These are phyloP conservation scores for Monascus ruber DNA, from an alignment of 2,329 filamentous ascomycete species.

Conservation along the genomic window DNA sequence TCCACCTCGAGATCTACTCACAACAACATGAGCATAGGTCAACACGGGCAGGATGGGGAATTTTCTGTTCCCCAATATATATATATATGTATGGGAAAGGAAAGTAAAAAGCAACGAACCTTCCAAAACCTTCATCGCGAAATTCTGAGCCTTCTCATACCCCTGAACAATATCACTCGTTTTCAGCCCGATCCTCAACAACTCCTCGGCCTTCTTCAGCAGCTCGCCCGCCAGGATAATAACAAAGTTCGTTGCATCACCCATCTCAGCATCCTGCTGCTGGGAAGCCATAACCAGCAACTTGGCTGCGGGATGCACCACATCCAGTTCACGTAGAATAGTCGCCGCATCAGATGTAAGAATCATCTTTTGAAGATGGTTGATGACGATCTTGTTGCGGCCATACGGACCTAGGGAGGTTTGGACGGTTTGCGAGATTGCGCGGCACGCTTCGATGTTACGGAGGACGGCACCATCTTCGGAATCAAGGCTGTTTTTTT, in stretches of 20 bases:
- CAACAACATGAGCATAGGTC: too few species aligned
- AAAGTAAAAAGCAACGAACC: constrained; percentile 30
- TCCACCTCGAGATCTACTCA: constrained; percentile 68
- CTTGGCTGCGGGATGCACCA: constrained; percentile 96
- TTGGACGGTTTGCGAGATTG: constrained; percentile 91
- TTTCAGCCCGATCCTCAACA: constrained; percentile 93
- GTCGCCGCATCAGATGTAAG: constrained; percentile 95
- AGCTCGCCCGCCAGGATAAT: constrained; percentile 93
- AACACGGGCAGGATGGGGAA: too few species aligned
- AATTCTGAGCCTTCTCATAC: constrained; percentile 88
- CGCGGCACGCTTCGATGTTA: constrained; percentile 96
- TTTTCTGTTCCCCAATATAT: constrained; percentile 1
- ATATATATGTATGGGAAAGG: constrained; percentile 1
- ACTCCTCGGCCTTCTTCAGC: constrained; percentile 90
- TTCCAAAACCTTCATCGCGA: constrained; percentile 74
- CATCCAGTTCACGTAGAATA: constrained; percentile 92
- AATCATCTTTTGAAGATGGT: constrained; percentile 99
- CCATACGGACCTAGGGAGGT: constrained; percentile 95
- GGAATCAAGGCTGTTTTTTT: constrained; percentile 68
- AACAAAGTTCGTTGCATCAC: constrained; percentile 94
- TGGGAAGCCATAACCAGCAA: constrained; percentile 97
- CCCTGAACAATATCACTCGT: constrained; percentile 94
- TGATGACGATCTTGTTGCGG: constrained; percentile 99
- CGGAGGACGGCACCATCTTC: constrained; percentile 98
- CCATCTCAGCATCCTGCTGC: constrained; percentile 98